A percentile compares a stretch with the other conserved stretches of the same genome.
phyloP scores from a whole-genome alignment of 78 protist species.

The Tieghemostelium lacteum region DNA sequence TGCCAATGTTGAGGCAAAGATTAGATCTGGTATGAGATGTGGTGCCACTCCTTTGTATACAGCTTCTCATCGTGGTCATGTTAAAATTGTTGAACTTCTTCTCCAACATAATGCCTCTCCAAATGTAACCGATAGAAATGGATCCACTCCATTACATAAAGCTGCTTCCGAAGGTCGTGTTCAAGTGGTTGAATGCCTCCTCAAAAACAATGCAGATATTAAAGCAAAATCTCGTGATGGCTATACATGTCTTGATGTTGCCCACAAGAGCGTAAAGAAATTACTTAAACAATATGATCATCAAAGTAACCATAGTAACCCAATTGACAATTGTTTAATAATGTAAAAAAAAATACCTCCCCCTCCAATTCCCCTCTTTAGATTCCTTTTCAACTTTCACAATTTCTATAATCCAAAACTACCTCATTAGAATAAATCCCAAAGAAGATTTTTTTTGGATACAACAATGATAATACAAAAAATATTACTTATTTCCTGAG shows the following conservation, averaged over 20 bases:
- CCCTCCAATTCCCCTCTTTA: too few species aligned
- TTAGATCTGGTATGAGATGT: conserved; percentile 77
- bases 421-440: too few species aligned
- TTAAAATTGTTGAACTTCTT: conserved; percentile 53
- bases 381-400: too few species aligned
- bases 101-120: conserved; percentile 33
- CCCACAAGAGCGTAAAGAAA: conserved; percentile 60
- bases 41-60: conserved; percentile 76
- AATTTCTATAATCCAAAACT: too few species aligned
- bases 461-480: too few species aligned
- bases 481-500: too few species aligned
- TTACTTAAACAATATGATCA: conserved; percentile 35
- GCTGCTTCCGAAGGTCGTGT: conserved; percentile 69
- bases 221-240: conserved; percentile 51
- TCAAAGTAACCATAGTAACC: not conserved
- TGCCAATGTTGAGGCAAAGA: conserved; percentile 76
- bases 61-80: conserved; percentile 69
- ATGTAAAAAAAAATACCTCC: conserved; percentile 26
- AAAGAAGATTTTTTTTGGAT: too few species aligned
- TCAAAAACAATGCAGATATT: conserved; percentile 58
- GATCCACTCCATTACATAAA: conserved; percentile 66
- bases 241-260: conserved; percentile 27
- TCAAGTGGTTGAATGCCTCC: conserved; percentile 56
- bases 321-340: conserved; percentile 10
- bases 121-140: conserved; percentile 80